Percentiles rank a stretch among this genome's conserved stretches.
Evolutionary conservation across 352 stramenopile species (phyloP).

Genomic region (Globisporangium irregulare): DNA sequence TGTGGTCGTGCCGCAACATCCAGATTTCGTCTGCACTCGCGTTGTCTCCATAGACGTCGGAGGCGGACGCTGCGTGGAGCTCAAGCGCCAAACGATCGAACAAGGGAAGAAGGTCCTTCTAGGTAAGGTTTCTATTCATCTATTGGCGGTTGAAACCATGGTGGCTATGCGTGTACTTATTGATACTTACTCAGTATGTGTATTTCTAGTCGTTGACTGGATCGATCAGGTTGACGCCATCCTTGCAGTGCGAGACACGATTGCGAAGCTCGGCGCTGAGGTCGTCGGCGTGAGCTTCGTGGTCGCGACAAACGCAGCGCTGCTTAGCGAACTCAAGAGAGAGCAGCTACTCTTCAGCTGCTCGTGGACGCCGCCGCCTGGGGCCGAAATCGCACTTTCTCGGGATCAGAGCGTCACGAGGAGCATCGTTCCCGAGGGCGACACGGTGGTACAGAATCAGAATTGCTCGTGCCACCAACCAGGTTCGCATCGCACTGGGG

Average conservation of each 20-base stretch:
- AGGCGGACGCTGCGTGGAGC: slow-evolving; percentile 23
- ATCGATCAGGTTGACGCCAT: slow-evolving; percentile 43
- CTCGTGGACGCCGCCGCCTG: slow-evolving; percentile 41
- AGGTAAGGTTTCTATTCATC: slow-evolving; percentile 16
- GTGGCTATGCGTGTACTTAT: not conserved
- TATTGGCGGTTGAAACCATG: not conserved
- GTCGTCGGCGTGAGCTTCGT: slow-evolving; percentile 52
- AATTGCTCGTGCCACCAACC: slow-evolving; percentile 22
- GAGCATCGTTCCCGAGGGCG: slow-evolving; percentile 4
- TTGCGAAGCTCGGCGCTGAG: slow-evolving; percentile 37
- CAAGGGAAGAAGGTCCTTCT: slow-evolving; percentile 25
- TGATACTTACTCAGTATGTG: not conserved
- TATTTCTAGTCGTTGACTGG: slow-evolving; percentile 45
- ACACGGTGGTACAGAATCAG: not conserved
- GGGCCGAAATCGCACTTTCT: slow-evolving; percentile 26
- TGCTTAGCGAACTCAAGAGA: slow-evolving; percentile 36
- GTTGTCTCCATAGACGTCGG: slow-evolving; percentile 26
- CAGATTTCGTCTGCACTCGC: slow-evolving; percentile 26
- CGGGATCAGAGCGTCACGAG: slow-evolving; percentile 8
- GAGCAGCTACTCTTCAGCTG: slow-evolving; percentile 43
- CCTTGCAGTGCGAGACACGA: slow-evolving; percentile 39
- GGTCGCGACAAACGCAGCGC: slow-evolving; percentile 30
- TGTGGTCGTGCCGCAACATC: slow-evolving; percentile 5
- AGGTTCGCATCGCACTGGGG: not conserved
- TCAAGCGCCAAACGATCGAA: slow-evolving; percentile 28